phyloP scores from a whole-genome alignment of 2,329 filamentous ascomycete species.

The Epichloe typhina region DNA sequence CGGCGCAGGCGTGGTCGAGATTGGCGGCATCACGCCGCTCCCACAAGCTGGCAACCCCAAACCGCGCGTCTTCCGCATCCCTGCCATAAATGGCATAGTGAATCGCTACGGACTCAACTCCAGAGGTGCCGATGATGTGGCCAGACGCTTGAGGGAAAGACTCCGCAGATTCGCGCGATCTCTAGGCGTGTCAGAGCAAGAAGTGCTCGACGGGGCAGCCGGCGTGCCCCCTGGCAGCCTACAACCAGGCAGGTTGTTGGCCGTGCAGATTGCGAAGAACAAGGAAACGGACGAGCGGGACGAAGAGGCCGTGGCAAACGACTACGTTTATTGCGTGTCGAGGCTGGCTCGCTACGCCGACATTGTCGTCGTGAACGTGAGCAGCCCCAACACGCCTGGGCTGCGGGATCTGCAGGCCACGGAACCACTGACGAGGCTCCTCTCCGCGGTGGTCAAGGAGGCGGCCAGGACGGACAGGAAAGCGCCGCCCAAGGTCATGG shows the following conservation, averaged over 20 bases:
- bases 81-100: slow-evolving; percentile 73
- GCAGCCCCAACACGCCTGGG: slow-evolving; percentile 89
- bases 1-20: slow-evolving; percentile 77
- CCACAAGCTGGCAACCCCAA: slow-evolving; percentile 80
- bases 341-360: slow-evolving; percentile 79
- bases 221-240: slow-evolving; percentile 75
- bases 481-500: slow-evolving; percentile 65
- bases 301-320: slow-evolving; percentile 64
- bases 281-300: slow-evolving; percentile 80
- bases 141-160: slow-evolving; percentile 62
- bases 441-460: slow-evolving; percentile 71
- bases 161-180: slow-evolving; percentile 64
- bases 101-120: slow-evolving; percentile 96
- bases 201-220: slow-evolving; percentile 65
- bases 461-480: slow-evolving; percentile 56
- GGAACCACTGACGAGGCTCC: slow-evolving; percentile 67
- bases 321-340: slow-evolving; percentile 83
- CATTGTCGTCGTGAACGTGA: slow-evolving; percentile 95
- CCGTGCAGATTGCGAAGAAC: slow-evolving; percentile 95
- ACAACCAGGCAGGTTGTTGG: slow-evolving; percentile 59
- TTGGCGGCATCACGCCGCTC: slow-evolving; percentile 79
- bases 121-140: slow-evolving; percentile 76
- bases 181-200: slow-evolving; percentile 55
- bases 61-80: slow-evolving; percentile 78
- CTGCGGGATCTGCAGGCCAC: slow-evolving; percentile 75